Base-by-base conservation (phyloP, 495 filamentous ascomycete genomes). In the Penicillium parvum region DNA sequence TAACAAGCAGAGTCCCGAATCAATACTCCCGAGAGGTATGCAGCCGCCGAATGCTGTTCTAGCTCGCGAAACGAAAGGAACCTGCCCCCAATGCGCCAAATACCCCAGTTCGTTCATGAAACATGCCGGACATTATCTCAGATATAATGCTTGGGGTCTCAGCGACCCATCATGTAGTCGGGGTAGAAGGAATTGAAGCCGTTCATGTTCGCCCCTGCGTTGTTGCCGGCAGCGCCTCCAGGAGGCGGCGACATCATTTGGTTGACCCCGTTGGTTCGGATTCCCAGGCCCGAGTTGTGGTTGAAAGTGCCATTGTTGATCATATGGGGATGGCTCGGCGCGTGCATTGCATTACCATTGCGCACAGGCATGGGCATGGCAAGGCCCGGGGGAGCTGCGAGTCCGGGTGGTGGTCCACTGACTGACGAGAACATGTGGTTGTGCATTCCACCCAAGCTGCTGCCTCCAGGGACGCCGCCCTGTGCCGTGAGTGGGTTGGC, bases 401-500 rank as follows among this genome's bases (percentile, higher is more conserved):
- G 71, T 0, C 86, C 86, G 0, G 86, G 86, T 5, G 86, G 86
- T 16, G 86, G 86, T 5, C 86, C 84, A 57, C 69, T 88, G 5
- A 84, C 82, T 0, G 82, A 79, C 4, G 82, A 82, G 56, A 88
- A 90, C 42, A 77, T 71, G 43, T 77, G 73, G 29, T 59, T 73
- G 50, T 74, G 75, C 45, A 82, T 71, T n/a, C 72, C 74, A 46
- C 71, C 68, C 45, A 83, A 69, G 33, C 73, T 76, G 50, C 68
- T 72, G 29, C 61, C 61, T 11, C 72, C 71, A 19, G 70, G 58
- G 15, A 71, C 58, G 4, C 66, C 60, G 3, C 73, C 70, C 16
- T 75, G 69, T 11, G 75, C 73, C 21, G 69, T 65, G 23, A 79
- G 60, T 9, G 73, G 58, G 19, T 72, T 74, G 12, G 75, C 50